Conservation (phyloP, 1,284 basidiomycete genomes). For the Agaricales sp. region DNA sequence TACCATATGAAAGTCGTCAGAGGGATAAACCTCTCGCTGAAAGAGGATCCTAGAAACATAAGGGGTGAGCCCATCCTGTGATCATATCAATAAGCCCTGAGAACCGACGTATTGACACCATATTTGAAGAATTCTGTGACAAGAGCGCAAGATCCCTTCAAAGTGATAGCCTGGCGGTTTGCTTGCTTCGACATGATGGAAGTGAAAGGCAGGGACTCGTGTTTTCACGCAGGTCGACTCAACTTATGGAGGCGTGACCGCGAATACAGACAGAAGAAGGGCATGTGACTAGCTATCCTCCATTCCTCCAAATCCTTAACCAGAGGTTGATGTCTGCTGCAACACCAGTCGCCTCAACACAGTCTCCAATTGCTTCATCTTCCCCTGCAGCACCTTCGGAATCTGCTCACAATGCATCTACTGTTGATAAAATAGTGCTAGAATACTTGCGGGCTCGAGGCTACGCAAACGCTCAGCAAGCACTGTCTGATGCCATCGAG, state of each 20-base stretch:
- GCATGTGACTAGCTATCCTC: not conserved
- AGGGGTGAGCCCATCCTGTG: constrained; percentile 1
- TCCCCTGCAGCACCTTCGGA: constrained; percentile 28
- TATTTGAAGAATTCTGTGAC: constrained; percentile 99
- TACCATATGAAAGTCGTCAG: constrained; percentile 98
- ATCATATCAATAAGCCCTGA: not conserved
- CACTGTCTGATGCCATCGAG: constrained; percentile 62
- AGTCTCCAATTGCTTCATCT: constrained; percentile 24
- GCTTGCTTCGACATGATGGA: constrained; percentile 34
- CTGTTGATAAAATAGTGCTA: constrained; percentile 57
- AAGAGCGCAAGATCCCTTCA: constrained; percentile 92
- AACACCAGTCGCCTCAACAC: not conserved
- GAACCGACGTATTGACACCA: constrained; percentile 81
- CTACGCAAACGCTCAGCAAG: constrained; percentile 67
- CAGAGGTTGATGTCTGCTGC: constrained; percentile 1
- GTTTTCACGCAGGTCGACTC: not conserved
- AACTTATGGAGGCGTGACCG: not conserved
- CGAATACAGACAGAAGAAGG: not conserved
- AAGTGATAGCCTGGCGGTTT: constrained; percentile 73
- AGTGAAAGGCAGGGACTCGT: not conserved
- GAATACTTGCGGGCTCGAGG: constrained; percentile 83
- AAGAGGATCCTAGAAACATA: constrained; percentile 73
- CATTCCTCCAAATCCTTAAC: no score
- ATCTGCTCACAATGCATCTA: constrained; percentile 23
- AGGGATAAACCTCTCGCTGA: constrained; percentile 94